These are phyloP conservation scores for Fraxinus sp. DNA, from an alignment of 305 asterid genomes.

Conservation along the genomic window DNA sequence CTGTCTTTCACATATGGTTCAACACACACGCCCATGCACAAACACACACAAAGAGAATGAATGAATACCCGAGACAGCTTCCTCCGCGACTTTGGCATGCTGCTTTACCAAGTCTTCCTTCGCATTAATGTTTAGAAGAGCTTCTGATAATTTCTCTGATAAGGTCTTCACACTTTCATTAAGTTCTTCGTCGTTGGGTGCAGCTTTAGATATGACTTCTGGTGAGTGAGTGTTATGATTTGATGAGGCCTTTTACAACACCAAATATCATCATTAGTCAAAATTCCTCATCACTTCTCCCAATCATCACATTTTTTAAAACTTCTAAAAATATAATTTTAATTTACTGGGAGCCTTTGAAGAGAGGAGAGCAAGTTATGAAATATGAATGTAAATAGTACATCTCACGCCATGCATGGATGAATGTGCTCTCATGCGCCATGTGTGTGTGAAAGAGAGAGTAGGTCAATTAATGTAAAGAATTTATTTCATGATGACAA, in stretches of 20 bases:
- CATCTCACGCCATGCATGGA: not conserved
- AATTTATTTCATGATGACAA: not conserved
- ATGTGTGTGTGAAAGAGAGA: not conserved
- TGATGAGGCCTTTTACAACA: not conserved
- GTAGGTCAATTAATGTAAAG: not conserved
- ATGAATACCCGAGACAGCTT: slow-evolving; percentile 83
- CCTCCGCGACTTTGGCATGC: slow-evolving; percentile 92
- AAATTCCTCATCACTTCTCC: slow-evolving; percentile 1
- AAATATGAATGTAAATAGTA: not conserved
- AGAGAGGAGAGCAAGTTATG: not conserved
- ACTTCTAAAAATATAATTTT: not conserved
- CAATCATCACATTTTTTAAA: slow-evolving; percentile 2
- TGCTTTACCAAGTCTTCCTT: slow-evolving; percentile 88
- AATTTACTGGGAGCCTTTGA: not conserved
- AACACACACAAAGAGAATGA: not conserved
- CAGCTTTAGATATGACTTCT: slow-evolving; percentile 52
- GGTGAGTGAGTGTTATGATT: slow-evolving; percentile 37
- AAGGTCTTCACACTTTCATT: slow-evolving; percentile 46
- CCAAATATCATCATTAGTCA: not conserved
- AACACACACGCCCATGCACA: not conserved
- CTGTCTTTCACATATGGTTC: not conserved
- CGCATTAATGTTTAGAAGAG: slow-evolving; percentile 59
- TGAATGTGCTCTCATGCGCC: not conserved
- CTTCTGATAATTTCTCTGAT: slow-evolving; percentile 65
- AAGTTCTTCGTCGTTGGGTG: slow-evolving; percentile 38